These are phyloP conservation scores for Casuarina glauca DNA, from an alignment of 306 rosid species.

Conservation along the genomic window DNA sequence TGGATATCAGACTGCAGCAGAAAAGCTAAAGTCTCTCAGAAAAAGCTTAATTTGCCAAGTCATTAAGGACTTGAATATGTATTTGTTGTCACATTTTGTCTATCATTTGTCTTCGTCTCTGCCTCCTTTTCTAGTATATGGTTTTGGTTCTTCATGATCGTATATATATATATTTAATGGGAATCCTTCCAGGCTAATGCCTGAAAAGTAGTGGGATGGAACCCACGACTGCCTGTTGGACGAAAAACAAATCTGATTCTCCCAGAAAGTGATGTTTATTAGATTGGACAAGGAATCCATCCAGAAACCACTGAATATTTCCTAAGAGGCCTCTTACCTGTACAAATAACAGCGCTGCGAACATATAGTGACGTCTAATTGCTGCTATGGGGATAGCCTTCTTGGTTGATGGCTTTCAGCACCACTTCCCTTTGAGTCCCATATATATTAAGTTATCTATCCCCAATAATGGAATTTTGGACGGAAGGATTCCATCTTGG, in stretches of 20 bases:
- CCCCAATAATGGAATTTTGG: not conserved
- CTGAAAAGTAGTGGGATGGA: too few relatives aligned
- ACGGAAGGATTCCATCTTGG: not conserved
- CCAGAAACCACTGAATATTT: not conserved
- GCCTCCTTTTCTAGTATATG: not conserved
- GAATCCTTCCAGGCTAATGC: too few relatives aligned
- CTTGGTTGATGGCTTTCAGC: not conserved
- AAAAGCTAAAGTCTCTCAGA: too few relatives aligned
- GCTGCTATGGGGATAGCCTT: not conserved
- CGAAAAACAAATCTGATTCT: not conserved
- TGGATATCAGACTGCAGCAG: too few relatives aligned
- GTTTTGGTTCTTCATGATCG: too few relatives aligned
- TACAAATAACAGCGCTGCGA: not conserved
- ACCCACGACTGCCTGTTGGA: not conserved
- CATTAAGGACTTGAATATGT: too few relatives aligned
- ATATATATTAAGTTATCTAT: not conserved
- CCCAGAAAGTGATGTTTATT: not conserved
- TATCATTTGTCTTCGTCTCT: not conserved
- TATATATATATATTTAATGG: too few relatives aligned
- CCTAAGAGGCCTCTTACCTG: not conserved
- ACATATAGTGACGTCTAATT: not conserved
- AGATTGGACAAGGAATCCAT: not conserved
- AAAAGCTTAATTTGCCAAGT: too few relatives aligned
- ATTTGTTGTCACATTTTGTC: not conserved
- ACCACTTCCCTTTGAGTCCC: conserved; percentile 2